phyloP scores from a whole-genome alignment of 2,329 filamentous ascomycete species.

The Akanthomyces dipterigenus region DNA sequence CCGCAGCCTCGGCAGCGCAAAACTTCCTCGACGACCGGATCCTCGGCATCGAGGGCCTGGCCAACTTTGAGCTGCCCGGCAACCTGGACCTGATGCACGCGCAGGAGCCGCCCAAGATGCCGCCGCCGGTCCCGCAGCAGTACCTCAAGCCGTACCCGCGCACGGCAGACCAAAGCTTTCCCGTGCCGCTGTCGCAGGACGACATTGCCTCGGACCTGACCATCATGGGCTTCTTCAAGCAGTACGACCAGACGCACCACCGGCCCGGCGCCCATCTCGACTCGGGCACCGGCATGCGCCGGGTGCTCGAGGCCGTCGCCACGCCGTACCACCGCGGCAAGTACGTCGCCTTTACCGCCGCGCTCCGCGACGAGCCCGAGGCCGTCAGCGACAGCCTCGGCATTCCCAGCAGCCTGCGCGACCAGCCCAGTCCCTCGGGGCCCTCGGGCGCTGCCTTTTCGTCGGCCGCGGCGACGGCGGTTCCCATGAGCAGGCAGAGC shows the following conservation, averaged over 20 bases:
- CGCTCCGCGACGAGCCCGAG: conserved; percentile 41
- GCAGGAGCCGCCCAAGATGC: conserved; percentile 51
- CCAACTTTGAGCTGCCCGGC: conserved; percentile 51
- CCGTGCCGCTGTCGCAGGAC: conserved; percentile 41
- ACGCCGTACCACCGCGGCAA: conserved; percentile 39
- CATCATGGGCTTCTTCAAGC: conserved; percentile 52
- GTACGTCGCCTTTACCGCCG: conserved; percentile 42
- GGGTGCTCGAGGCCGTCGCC: conserved; percentile 49
- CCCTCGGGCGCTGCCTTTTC: conserved; percentile 22
- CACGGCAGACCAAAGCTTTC: conserved; percentile 49
- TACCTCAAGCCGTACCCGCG: conserved; percentile 53
- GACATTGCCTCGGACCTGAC: conserved; percentile 49
- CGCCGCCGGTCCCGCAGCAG: conserved; percentile 48
- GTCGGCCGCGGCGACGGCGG: conserved; percentile 32
- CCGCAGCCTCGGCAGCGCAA: conserved; percentile 25
- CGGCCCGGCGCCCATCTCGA: conserved; percentile 52
- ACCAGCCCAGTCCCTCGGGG: conserved; percentile 28
- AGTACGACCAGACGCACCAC: conserved; percentile 47
- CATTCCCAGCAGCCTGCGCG: conserved; percentile 39
- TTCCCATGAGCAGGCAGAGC: conserved; percentile 50
- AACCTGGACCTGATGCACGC: conserved; percentile 51
- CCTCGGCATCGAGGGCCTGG: conserved; percentile 53
- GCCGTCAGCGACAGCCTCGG: conserved; percentile 43
- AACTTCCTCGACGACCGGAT: conserved; percentile 53
- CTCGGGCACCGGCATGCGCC: conserved; percentile 37